These are phyloP conservation scores for Jacaranda mimosifolia DNA, from an alignment of 257 asterid genomes.

Conservation along the genomic window DNA sequence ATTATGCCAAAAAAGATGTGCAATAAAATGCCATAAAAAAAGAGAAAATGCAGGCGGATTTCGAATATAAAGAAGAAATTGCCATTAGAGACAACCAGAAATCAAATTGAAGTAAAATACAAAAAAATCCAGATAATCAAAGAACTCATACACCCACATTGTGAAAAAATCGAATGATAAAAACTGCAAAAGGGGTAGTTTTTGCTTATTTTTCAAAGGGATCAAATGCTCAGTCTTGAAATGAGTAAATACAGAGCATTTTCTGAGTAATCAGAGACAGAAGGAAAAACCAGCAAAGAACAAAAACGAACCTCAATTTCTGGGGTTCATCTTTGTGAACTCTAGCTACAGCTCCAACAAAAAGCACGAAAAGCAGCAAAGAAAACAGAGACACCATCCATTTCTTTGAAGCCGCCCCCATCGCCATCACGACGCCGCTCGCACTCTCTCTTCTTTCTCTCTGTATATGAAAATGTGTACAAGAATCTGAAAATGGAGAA, in stretches of 20 bases:
- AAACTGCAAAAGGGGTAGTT: neutral
- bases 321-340: conserved; percentile 42
- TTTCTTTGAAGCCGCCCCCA: conserved; percentile 49
- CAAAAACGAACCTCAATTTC: conserved; percentile 49
- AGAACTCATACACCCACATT: neutral
- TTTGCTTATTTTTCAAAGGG: neutral
- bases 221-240: conserved; percentile 19
- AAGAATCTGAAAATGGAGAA: conserved; percentile 3
- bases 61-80: neutral
- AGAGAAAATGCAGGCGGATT: conserved; percentile 16
- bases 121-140: neutral
- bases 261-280: neutral
- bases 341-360: conserved; percentile 47
- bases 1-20: neutral
- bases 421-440: conserved; percentile 36
- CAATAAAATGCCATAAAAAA: neutral
- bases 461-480: conserved; percentile 11
- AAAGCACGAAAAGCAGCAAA: conserved; percentile 49
- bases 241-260: conserved; percentile 1
- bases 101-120: neutral
- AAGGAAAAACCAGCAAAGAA: neutral
- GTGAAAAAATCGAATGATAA: neutral
- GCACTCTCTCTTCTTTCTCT: conserved; percentile 28
- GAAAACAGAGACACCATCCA: conserved; percentile 46
- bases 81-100: neutral